phyloP scores from a whole-genome alignment of 768 basidiomycete genomes.

The Auriscalpium orientale region DNA sequence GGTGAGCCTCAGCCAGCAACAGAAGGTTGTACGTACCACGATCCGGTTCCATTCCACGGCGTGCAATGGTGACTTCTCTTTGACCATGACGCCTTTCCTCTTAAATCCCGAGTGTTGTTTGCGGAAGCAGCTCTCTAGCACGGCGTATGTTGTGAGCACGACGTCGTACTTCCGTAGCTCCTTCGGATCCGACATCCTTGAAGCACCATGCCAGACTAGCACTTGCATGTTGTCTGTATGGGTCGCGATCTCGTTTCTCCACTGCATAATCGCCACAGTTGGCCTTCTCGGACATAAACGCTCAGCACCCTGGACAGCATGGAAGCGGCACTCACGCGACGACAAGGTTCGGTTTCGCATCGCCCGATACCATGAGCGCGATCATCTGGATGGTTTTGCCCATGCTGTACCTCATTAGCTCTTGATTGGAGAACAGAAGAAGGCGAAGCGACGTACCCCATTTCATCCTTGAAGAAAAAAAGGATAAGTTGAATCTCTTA shows the following conservation, averaged over 20 bases:
- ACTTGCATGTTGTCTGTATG: conserved; percentile 83
- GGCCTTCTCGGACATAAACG: conserved; percentile 25
- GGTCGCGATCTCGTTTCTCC: conserved; percentile 87
- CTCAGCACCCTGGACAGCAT: neutral
- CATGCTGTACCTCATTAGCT: conserved; percentile 46
- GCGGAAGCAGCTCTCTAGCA: conserved; percentile 86
- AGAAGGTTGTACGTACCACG: conserved; percentile 40
- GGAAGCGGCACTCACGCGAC: conserved; percentile 58
- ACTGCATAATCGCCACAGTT: conserved; percentile 61
- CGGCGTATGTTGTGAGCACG: conserved; percentile 80
- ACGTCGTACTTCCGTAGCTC: conserved; percentile 84
- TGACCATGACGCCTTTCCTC: conserved; percentile 73
- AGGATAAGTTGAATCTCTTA: conserved; percentile 3
- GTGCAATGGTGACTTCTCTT: conserved; percentile 84
- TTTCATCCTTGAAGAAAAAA: conserved; percentile 61
- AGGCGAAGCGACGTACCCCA: conserved; percentile 54
- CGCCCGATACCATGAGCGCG: conserved; percentile 74
- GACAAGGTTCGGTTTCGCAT: conserved; percentile 78
- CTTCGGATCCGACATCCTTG: conserved; percentile 56
- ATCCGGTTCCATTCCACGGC: conserved; percentile 78
- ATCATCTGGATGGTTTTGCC: conserved; percentile 97
- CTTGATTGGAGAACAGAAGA: conserved; percentile 2
- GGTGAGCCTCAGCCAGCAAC: neutral
- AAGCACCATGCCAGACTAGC: conserved; percentile 86
- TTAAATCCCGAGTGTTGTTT: conserved; percentile 92